Evolutionary conservation across 78 protist genomes (phyloP).

Genomic region (Mantamonas sphyraenae): DNA sequence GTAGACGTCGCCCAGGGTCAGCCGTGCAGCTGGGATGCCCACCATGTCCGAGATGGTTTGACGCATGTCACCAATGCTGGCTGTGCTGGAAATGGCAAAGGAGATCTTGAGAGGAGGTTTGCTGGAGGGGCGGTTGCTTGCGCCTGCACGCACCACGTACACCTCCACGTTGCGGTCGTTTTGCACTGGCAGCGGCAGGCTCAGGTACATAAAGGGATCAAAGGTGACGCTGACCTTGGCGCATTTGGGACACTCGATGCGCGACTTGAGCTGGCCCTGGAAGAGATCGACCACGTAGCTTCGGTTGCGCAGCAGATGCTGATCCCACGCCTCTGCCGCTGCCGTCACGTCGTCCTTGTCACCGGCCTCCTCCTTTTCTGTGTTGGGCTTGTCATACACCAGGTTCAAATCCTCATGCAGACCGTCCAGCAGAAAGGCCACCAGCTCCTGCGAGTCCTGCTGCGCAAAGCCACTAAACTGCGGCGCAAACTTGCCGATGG

Average conservation of each 20-base stretch:
- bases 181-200: constrained; percentile 77
- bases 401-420: constrained; percentile 89
- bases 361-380: not conserved
- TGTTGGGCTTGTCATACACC: not conserved
- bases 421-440: constrained; percentile 59
- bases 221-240: constrained; percentile 31
- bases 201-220: constrained; percentile 74
- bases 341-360: too few relatives aligned
- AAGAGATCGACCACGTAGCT: constrained; percentile 21
- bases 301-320: too few relatives aligned
- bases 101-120: too few relatives aligned
- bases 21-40: too few relatives aligned
- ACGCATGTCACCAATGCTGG: too few relatives aligned
- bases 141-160: too few relatives aligned
- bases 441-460: constrained; percentile 75
- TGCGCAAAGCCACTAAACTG: constrained; percentile 63
- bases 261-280: constrained; percentile 66
- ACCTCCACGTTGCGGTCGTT: too few relatives aligned
- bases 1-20: too few relatives aligned
- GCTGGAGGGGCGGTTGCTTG: too few relatives aligned
- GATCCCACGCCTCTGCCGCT: too few relatives aligned
- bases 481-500: not conserved
- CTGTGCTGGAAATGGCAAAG: too few relatives aligned
- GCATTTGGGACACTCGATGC: constrained; percentile 40
- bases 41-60: too few relatives aligned